Base-by-base conservation (phyloP, 805 yeast species). In the Yarrowia osloensis region DNA sequence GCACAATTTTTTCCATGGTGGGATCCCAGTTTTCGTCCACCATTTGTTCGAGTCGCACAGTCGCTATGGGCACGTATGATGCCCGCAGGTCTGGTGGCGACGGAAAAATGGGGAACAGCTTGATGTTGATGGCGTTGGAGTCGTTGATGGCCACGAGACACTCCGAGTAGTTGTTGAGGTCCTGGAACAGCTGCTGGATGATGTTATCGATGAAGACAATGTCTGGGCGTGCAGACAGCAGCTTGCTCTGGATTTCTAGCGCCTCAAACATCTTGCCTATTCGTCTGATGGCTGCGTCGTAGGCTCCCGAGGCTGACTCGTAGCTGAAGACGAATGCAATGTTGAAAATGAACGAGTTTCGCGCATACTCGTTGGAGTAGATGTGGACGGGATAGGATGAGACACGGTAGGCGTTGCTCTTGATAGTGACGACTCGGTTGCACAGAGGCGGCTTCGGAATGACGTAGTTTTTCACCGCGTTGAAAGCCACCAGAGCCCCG, bases 11-110 rank as follows among this genome's bases (percentile, higher is more conserved):
- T 54, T 91, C 81, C 95, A 95, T 89, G 1, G 98, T 94, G 1
- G 98, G 98, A 76, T 95, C 99, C 98, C 99, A 95, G 72, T 90
- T 88, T 9, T 90, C 88, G 76, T 95, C 99, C 49, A 91, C 87
- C 69, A 95, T 80, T 42, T 84, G 79, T 31, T 83, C 82, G 37
- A 95, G 78, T 65, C 87, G 86, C 0, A 95, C 97, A 0, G 94
- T 88, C n/a, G 96, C 85, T 5, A 93, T 85, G 0, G 99, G 99
- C 0, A 95, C 99, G 75, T 94, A 97, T 72, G 81, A 90, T 0
- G 96, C 85, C 61, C 86, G 81, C 24, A 95, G 79, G 57, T 85
- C 85, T 0, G 93, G 88, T 2, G 92, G 97, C 1, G 93, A 90
- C 13, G 89, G 88, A 39, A 89, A 79, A n/a, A 90, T 80, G 0